Evolutionary conservation across 768 basidiomycete species (phyloP), one percentile per base, ranked within the genome.

Genomic region (Phanerodontia chrysosporium): DNA sequence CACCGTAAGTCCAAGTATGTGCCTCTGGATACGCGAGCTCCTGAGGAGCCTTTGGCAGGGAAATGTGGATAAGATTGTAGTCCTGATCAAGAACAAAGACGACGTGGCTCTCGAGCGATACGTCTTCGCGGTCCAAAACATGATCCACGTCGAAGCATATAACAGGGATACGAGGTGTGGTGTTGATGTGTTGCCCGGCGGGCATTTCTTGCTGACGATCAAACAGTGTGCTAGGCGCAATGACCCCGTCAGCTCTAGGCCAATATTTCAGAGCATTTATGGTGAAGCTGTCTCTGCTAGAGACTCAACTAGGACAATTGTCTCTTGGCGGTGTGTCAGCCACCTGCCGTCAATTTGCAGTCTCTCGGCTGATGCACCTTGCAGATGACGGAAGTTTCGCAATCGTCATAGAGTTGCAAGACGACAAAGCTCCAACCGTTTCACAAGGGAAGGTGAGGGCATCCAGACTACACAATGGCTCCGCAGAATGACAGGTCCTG

Each of bases 51-150:
- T 6, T 30, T 21, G 12, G 1, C 58, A 95, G 92, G 92, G 92
- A 13, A 83, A 82, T 61, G 80, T 95, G 1, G 83, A 89, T 57
- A 87, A 91, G 63, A 83, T 95, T 8, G 81, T 92, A 2, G 75
- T 98, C 6, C 87, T 95, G 30, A 86, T 98, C 70, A 95, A 93
- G 66, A 84, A 89, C 68, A 84, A 83, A 62, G 81, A 89, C 10
- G 86, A 93, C 60, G 76, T 86, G 24, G 81, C 92, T 16, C 74
- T 97, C n/a, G 95, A 98, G 70, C 83, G 95, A 2, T 97, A 90
- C 71, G 81, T 96, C 21, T 93, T 97, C 70, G 85, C 92, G 24
- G 70, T 96, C n/a, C 85, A 88, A 60, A 89, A 81, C 70, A 87
- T 95, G 83, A 82, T 92, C 28, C 70, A 85, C 55, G 80, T 90